Base-by-base conservation (phyloP, 1,139 yeast genomes). In the Lodderomyces theae region DNA sequence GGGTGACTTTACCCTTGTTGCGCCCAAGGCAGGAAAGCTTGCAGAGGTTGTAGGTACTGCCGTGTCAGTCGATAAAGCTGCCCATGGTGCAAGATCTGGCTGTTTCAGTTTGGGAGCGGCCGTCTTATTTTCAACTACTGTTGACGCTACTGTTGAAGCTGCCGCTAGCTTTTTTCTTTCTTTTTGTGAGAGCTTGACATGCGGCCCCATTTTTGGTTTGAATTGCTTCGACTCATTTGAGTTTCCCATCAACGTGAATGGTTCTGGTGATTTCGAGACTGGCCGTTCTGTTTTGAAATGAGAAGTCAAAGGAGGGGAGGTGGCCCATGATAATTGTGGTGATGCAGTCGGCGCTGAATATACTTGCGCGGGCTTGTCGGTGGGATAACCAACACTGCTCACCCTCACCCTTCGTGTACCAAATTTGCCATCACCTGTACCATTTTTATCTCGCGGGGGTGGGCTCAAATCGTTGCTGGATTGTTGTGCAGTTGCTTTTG, bases 151-250 rank as follows among this genome's bases (percentile, higher is more conserved):
- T 16, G 42, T 31, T n/a, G 22, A 19, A 2, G 44, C 44, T 7
- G 51, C 50, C 6, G 49, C 57, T 33, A 58, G 50, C 43, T 63
- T 68, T 52, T 72, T 74, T 22, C 82, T 56, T 51, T 77, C 81
- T 50, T 74, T 76, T 48, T 78, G 82, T 2, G 82, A 75, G 7
- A 75, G 50, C 47, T 65, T 63, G 21, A 57, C 46, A 1, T 62
- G 57, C 1, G 74, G 72, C 0, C 68, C 67, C 18, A 70, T 54
- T 49, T 61, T 69, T 8, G 57, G 49, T 43, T 62, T 67, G n/a
- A 51, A 42, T 2, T 42, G 43, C 43, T 54, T 61, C 24, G 37
- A 2, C 3, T 37, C 35, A 4, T 8, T 10, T 12, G 16, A 12
- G 32, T 29, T 44, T 46, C 49, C 44, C 38, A 30, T 38, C 13